Conservation (phyloP, 192 early-diverging fungal genomes). For the Diversispora eburnea region DNA sequence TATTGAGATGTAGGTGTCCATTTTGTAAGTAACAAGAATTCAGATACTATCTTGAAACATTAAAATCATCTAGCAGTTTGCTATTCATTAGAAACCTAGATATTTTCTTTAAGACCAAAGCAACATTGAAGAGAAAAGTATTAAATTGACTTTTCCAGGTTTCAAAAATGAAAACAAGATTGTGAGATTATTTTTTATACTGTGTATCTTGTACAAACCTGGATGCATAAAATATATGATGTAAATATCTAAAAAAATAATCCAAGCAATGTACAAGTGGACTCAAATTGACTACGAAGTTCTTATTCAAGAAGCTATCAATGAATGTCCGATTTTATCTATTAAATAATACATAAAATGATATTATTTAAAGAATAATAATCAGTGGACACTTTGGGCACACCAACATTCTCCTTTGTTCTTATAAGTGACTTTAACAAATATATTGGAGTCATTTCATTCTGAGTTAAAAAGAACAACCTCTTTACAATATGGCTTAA, state of each 20-base stretch:
- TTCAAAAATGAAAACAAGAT: not conserved
- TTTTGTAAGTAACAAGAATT: slow-evolving; percentile 20
- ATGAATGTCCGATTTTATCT: not conserved
- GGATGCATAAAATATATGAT: slow-evolving; percentile 14
- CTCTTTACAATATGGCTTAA: not conserved
- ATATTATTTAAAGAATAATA: slow-evolving; percentile 17
- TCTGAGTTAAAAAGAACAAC: slow-evolving; percentile 7
- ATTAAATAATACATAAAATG: slow-evolving; percentile 9
- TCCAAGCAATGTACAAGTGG: not conserved
- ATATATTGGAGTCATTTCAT: slow-evolving; percentile 24
- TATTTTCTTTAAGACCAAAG: slow-evolving; percentile 28
- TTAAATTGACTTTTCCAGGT: slow-evolving; percentile 25
- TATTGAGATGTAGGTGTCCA: slow-evolving; percentile 18
- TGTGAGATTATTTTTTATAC: slow-evolving; percentile 30
- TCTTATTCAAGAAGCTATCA: not conserved
- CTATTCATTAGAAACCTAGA: slow-evolving; percentile 3
- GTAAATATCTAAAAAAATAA: slow-evolving; percentile 1
- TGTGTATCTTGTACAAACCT: slow-evolving; percentile 25
- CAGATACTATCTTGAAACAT: slow-evolving; percentile 13
- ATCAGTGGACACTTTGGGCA: slow-evolving; percentile 18
- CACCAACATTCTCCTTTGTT: slow-evolving; percentile 21
- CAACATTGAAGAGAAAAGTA: slow-evolving; percentile 1
- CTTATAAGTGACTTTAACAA: slow-evolving; percentile 20
- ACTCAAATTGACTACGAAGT: not conserved
- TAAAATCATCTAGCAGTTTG: slow-evolving; percentile 17